Base-by-base conservation (phyloP, 2,329 filamentous ascomycete genomes). In the Ciborinia camelliae region DNA sequence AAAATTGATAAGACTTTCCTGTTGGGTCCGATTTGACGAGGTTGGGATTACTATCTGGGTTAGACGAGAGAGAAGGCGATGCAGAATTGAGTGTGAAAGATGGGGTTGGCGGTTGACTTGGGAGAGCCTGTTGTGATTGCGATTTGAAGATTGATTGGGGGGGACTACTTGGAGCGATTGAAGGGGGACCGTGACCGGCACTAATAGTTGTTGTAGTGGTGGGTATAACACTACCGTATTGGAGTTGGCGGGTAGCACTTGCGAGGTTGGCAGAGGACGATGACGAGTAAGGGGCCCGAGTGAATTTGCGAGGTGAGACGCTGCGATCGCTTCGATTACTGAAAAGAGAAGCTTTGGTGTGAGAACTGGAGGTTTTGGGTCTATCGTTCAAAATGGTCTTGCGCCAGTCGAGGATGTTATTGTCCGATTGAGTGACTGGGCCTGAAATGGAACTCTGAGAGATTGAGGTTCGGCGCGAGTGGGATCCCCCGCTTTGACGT, bases 341-440 rank as follows among this genome's bases (percentile, higher is more conserved):
- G 9, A 63, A 63, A 10, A 37, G n/a, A 20, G 61, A 32, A 20
- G 43, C 18, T 26, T 47, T 61, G 32, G 55, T 64, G 6, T 52
- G 55, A 28, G 57, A 62, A 35, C 12, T 30, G 23, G 53, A 77
- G 75, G 70, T 79, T 83, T 67, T 82, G 74, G 65, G 74, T 35
- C 65, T 69, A 74, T 68, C 69, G 66, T 81, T 82, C 6, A 81
- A 79, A 64, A 90, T 83, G 15, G 83, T 84, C 69, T 96, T 91
- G 4, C 93, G 86, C 94, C 94, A 99, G 58, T 86, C 90, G 69
- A 96, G 83, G 69, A 97, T 97, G 20, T 91, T 85, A 69, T 98
- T 85, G 68, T 98, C 94, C 0, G 88, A 70, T 39, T 67, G 69
- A 41, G 71, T 75, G 2, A 71, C 71, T 2, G 75, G 72, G 0